These are phyloP conservation scores for Diaporthe capsici DNA, from an alignment of 2,329 filamentous ascomycete genomes.

Conservation along the genomic window DNA sequence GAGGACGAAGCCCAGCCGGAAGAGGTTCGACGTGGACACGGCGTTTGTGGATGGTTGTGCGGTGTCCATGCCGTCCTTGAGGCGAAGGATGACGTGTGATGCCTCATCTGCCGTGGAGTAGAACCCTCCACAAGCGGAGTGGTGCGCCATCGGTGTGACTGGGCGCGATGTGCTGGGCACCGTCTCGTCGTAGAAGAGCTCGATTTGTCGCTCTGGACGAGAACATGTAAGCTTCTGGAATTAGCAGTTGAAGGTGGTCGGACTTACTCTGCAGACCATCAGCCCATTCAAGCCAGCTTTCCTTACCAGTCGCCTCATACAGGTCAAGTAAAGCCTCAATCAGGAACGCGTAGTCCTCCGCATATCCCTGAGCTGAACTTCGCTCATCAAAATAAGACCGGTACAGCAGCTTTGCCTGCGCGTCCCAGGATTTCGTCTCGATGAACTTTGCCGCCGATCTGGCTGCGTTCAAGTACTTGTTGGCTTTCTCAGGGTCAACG, in stretches of 20 bases:
- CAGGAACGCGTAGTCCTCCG: slow-evolving; percentile 95
- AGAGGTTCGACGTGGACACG: slow-evolving; percentile 87
- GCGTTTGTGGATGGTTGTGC: slow-evolving; percentile 92
- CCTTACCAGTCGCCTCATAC: slow-evolving; percentile 86
- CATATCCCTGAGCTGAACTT: slow-evolving; percentile 80
- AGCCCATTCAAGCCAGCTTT: slow-evolving; percentile 83
- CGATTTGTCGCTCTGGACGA: slow-evolving; percentile 76
- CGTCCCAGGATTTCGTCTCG: slow-evolving; percentile 79
- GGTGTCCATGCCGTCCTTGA: slow-evolving; percentile 97
- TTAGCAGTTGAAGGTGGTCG: neutral
- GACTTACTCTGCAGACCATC: slow-evolving; percentile 80
- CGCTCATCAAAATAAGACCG: slow-evolving; percentile 79
- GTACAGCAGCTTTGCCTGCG: slow-evolving; percentile 72
- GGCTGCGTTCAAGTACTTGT: slow-evolving; percentile 75
- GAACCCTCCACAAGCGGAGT: slow-evolving; percentile 72
- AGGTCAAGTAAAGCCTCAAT: slow-evolving; percentile 86
- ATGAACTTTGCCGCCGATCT: slow-evolving; percentile 80
- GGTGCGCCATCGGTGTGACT: slow-evolving; percentile 47
- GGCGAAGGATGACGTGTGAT: slow-evolving; percentile 81
- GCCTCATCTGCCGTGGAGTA: slow-evolving; percentile 77
- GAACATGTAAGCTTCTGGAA: slow-evolving; percentile 29
- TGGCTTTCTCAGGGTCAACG: slow-evolving; percentile 69
- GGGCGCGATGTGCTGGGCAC: slow-evolving; percentile 55
- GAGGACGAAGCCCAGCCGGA: slow-evolving; percentile 80
- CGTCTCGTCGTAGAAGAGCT: slow-evolving; percentile 79